Evolutionary conservation across 192 early-diverging fungal species (phyloP).

Genomic region (Dissophora globulifera): DNA sequence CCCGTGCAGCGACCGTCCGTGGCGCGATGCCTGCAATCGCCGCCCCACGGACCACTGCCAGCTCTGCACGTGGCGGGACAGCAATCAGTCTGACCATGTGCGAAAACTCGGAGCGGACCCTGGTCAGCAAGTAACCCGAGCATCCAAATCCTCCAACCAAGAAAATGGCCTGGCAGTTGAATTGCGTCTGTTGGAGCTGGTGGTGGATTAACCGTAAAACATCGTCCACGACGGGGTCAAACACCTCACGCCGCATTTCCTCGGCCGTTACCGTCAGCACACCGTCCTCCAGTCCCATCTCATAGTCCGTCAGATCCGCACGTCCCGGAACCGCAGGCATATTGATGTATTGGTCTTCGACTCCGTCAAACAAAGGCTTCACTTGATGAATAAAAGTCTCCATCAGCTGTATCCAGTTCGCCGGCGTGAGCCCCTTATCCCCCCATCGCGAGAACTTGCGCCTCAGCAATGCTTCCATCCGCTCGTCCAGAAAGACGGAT

Average conservation of each 20-base stretch:
- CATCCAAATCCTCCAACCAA: constrained; percentile 67
- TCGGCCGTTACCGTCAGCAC: constrained; percentile 56
- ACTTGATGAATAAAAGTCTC: constrained; percentile 62
- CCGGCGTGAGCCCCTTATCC: constrained; percentile 23
- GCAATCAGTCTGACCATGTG: constrained; percentile 52
- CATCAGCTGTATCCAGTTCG: constrained; percentile 51
- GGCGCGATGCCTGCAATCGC: constrained; percentile 60
- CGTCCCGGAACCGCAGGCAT: constrained; percentile 53
- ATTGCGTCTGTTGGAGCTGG: constrained; percentile 52
- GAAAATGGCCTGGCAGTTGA: constrained; percentile 57
- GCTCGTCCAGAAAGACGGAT: constrained; percentile 60
- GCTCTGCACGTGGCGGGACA: constrained; percentile 58
- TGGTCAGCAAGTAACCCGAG: constrained; percentile 58
- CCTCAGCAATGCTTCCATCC: constrained; percentile 52
- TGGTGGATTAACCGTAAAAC: constrained; percentile 60
- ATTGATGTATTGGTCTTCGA: constrained; percentile 52
- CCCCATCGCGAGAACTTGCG: constrained; percentile 50
- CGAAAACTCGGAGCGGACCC: constrained; percentile 57
- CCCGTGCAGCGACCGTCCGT: constrained; percentile 54
- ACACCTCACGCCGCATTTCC: constrained; percentile 60
- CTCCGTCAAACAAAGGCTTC: constrained; percentile 57
- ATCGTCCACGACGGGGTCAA: constrained; percentile 66
- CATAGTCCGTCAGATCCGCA: constrained; percentile 39
- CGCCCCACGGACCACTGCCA: constrained; percentile 64
- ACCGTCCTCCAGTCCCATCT: constrained; percentile 55